Evolutionary conservation across 2,329 filamentous ascomycete genomes (phyloP).

Genomic region (Fusarium albosuccineum): DNA sequence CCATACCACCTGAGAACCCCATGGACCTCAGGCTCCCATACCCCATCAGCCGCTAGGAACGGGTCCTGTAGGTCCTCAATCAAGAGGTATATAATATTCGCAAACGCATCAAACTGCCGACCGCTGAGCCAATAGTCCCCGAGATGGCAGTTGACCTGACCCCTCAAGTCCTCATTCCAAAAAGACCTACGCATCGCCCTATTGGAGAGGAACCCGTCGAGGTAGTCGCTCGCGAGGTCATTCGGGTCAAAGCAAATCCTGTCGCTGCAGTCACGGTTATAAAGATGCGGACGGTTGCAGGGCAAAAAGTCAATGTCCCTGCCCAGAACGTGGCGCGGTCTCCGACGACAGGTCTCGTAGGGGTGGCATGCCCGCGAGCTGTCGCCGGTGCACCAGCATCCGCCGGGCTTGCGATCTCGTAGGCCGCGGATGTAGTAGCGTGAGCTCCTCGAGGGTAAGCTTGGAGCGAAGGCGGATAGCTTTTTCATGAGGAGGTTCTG

Average conservation of each 20-base stretch:
- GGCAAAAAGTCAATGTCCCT: not conserved
- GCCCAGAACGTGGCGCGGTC: not conserved
- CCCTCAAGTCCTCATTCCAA: not conserved
- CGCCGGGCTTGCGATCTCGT: not conserved
- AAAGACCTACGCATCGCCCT: not conserved
- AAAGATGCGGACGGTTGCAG: not conserved
- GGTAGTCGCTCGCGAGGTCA: constrained; percentile 1
- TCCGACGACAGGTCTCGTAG: not conserved
- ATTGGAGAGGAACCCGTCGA: not conserved
- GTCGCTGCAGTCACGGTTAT: not conserved
- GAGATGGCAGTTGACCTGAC: not conserved
- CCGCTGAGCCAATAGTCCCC: not conserved
- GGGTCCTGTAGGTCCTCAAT: not conserved
- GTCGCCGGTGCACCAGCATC: not conserved
- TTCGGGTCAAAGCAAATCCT: constrained; percentile 17
- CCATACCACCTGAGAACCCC: constrained; percentile 6
- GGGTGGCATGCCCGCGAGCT: not conserved
- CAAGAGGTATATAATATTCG: not conserved
- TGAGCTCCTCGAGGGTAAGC: not conserved
- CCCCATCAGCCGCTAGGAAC: not conserved
- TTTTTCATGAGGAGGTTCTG: constrained; percentile 1
- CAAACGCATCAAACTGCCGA: not conserved
- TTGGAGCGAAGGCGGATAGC: not conserved
- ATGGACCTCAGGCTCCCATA: constrained; percentile 14
- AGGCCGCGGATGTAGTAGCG: constrained; percentile 7